Percentiles rank a stretch among this genome's conserved stretches.
These are phyloP conservation scores for Isoetes engelmannii DNA, from an alignment of 83 land plant genomes.

Conservation along the genomic window DNA sequence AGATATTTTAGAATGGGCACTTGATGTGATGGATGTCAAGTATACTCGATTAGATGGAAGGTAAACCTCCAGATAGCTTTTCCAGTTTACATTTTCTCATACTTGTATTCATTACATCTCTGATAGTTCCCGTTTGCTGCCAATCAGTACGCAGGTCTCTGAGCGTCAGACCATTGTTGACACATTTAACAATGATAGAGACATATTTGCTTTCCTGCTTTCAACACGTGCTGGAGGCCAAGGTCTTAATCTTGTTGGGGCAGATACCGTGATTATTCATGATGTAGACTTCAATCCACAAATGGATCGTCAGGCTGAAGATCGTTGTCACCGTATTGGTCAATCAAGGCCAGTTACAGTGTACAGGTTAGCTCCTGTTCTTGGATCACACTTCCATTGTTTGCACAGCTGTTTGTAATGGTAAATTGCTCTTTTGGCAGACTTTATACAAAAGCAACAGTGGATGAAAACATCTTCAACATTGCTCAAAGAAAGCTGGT, in stretches of 20 bases:
- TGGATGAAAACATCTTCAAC: constrained; percentile 89
- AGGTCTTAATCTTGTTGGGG: constrained; percentile 88
- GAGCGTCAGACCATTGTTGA: constrained; percentile 94
- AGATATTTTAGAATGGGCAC: constrained; percentile 95
- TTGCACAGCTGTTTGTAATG: not conserved
- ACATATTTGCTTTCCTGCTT: constrained; percentile 91
- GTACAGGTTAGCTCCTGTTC: constrained; percentile 49
- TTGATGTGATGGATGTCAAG: constrained; percentile 69
- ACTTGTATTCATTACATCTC: not conserved
- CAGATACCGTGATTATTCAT: constrained; percentile 98
- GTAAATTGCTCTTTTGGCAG: constrained; percentile 30
- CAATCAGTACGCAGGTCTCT: constrained; percentile 80
- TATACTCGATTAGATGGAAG: constrained; percentile 96
- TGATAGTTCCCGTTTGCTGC: not conserved
- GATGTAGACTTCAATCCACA: constrained; percentile 99
- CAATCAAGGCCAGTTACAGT: constrained; percentile 89
- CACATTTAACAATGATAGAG: constrained; percentile 71
- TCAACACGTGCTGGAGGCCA: constrained; percentile 99
- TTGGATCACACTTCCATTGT: not conserved
- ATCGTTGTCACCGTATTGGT: constrained; percentile 97
- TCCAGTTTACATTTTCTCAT: not conserved
- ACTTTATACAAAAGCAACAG: constrained; percentile 88
- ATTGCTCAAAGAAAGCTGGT: constrained; percentile 87
- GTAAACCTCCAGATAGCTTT: constrained; percentile 24
- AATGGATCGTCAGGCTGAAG: constrained; percentile 98